Conservation (phyloP, 371 early-diverging fungal genomes). For the Mortierella sp. region DNA sequence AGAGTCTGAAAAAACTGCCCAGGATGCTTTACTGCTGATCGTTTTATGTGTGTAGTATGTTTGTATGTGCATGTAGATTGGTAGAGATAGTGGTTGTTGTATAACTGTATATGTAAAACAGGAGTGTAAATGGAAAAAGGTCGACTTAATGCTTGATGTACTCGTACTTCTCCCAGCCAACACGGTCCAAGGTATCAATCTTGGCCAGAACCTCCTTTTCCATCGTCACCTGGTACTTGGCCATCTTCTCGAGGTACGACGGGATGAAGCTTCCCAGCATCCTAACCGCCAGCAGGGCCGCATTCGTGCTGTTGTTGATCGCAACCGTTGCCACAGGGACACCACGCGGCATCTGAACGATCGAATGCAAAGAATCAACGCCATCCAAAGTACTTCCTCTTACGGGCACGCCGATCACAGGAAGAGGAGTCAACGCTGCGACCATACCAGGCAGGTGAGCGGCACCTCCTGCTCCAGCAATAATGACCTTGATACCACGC, state of each 20-base stretch:
- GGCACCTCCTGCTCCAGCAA: conserved; percentile 98
- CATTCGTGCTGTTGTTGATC: conserved; percentile 96
- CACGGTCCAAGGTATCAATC: conserved; percentile 77
- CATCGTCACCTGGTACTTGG: conserved; percentile 79
- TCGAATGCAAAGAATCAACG: conserved; percentile 94
- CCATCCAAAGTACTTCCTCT: conserved; percentile 93
- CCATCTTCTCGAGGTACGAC: conserved; percentile 80
- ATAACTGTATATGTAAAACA: too few relatives aligned
- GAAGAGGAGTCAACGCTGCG: conserved; percentile 94
- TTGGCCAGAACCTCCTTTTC: conserved; percentile 88
- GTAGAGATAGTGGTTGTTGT: too few relatives aligned
- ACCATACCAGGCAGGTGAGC: conserved; percentile 99
- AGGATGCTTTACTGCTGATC: too few relatives aligned
- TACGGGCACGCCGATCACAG: conserved; percentile 97
- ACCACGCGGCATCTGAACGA: conserved; percentile 99
- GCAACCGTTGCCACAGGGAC: conserved; percentile 98
- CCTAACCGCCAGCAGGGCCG: conserved; percentile 93
- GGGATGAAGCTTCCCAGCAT: conserved; percentile 87
- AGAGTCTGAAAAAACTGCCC: too few relatives aligned
- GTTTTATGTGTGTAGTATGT: too few relatives aligned
- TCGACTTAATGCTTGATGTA: conserved; percentile 41
- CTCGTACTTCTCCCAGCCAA: conserved; percentile 79
- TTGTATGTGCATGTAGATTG: too few relatives aligned
- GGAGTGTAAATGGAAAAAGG: too few relatives aligned
- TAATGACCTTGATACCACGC: conserved; percentile 94